Evolutionary conservation across 345 rosid species (phyloP).

Genomic region (Citrus maxima): DNA sequence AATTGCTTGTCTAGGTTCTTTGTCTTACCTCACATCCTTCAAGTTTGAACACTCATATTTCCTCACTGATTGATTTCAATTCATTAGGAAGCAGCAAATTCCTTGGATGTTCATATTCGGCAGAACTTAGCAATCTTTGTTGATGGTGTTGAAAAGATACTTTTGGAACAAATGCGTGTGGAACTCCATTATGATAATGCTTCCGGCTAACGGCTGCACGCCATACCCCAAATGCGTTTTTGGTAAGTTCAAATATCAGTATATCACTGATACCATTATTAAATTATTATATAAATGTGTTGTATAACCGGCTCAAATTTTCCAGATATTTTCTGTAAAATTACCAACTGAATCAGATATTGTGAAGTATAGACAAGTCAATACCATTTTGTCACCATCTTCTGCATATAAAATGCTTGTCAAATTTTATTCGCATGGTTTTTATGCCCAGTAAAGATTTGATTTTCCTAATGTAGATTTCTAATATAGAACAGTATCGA

Average conservation of each 20-base stretch:
- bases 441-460: not conserved
- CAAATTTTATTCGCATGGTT: not conserved
- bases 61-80: conserved; percentile 3
- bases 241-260: not conserved
- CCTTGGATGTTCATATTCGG: conserved; percentile 32
- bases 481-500: not conserved
- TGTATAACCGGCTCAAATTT: not conserved
- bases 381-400: not conserved
- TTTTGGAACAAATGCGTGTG: conserved; percentile 33
- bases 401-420: not conserved
- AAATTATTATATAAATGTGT: not conserved
- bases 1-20: not conserved
- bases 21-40: not conserved
- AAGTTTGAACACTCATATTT: not conserved
- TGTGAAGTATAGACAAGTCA: not conserved
- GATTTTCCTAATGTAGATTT: not conserved
- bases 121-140: conserved; percentile 41
- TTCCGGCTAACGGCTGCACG: conserved; percentile 1
- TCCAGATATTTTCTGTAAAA: not conserved
- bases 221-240: not conserved
- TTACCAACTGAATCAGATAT: not conserved
- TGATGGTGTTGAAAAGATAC: conserved; percentile 42
- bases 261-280: not conserved
- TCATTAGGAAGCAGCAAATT: conserved; percentile 44
- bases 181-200: conserved; percentile 23